These are phyloP conservation scores for Wickerhamomyces chambardii DNA, from an alignment of 805 yeast genomes.

Conservation along the genomic window DNA sequence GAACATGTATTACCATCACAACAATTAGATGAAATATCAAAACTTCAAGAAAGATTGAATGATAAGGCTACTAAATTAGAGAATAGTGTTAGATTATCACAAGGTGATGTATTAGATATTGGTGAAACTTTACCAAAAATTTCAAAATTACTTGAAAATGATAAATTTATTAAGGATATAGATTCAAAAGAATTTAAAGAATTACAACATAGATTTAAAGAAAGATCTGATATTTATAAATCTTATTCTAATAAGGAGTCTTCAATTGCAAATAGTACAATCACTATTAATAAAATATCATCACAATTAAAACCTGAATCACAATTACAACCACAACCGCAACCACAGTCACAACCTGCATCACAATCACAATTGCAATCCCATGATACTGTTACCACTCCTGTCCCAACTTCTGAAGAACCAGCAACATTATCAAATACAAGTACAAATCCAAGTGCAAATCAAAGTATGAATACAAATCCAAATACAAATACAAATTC, in stretches of 20 bases:
- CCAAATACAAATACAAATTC: neutral
- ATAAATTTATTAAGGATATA: no score
- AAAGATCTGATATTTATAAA: neutral
- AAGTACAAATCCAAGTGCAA: no score
- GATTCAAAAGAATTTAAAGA: neutral
- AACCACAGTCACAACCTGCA: constrained; percentile 2
- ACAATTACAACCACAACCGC: constrained; percentile 4
- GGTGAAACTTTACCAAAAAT: neutral
- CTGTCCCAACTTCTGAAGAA: no score
- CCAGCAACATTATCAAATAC: neutral
- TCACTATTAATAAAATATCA: no score
- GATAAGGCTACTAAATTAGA: constrained; percentile 1
- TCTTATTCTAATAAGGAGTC: neutral
- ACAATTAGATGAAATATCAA: constrained; percentile 8
- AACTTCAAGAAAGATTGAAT: constrained; percentile 6
- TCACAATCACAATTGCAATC: no score
- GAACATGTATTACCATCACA: constrained; percentile 2
- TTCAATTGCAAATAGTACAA: no score
- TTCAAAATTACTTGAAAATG: neutral
- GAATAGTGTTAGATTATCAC: neutral
- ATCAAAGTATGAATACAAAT: neutral
- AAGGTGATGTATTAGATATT: neutral
- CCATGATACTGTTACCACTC: no score
- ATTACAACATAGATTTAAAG: neutral
- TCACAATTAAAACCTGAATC: no score